Conservation (phyloP, 2,329 filamentous ascomycete species). For the Hansfordia pulvinata region DNA sequence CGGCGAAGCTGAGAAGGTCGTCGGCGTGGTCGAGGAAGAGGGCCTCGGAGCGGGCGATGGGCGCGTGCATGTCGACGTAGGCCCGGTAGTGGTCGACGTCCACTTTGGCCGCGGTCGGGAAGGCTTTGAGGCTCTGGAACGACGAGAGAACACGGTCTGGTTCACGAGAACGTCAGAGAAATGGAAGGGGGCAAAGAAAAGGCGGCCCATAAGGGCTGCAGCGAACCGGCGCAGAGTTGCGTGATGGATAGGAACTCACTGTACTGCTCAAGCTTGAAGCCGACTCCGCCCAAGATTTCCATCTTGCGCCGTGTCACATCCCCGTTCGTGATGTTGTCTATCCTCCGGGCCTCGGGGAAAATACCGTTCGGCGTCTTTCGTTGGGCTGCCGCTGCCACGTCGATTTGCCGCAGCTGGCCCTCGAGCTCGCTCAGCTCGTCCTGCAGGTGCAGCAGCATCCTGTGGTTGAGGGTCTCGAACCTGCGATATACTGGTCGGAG, state of each 20-base stretch:
- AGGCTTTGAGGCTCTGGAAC: conserved; percentile 36
- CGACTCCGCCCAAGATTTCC: conserved; percentile 47
- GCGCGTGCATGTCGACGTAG: conserved; percentile 39
- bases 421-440: conserved; percentile 75
- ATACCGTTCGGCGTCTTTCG: conserved; percentile 27
- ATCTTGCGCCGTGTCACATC: conserved; percentile 48
- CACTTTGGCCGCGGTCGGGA: conserved; percentile 30
- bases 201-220: too few relatives aligned
- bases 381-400: conserved; percentile 40
- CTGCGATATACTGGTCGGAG: conserved; percentile 62
- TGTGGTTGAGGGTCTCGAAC: conserved; percentile 72
- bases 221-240: too few relatives aligned
- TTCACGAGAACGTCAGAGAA: neutral
- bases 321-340: conserved; percentile 36
- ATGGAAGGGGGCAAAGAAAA: neutral
- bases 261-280: conserved; percentile 54
- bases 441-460: conserved; percentile 69
- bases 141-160: conserved; percentile 47
- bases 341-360: conserved; percentile 45
- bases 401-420: conserved; percentile 58
- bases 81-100: conserved; percentile 36
- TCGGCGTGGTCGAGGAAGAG: conserved; percentile 40
- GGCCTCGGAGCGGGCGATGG: conserved; percentile 45
- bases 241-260: conserved; percentile 29
- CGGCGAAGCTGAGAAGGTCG: conserved; percentile 36